These are phyloP conservation scores for Stropharia rugosoannulata DNA, from an alignment of 768 basidiomycete genomes.

Conservation along the genomic window DNA sequence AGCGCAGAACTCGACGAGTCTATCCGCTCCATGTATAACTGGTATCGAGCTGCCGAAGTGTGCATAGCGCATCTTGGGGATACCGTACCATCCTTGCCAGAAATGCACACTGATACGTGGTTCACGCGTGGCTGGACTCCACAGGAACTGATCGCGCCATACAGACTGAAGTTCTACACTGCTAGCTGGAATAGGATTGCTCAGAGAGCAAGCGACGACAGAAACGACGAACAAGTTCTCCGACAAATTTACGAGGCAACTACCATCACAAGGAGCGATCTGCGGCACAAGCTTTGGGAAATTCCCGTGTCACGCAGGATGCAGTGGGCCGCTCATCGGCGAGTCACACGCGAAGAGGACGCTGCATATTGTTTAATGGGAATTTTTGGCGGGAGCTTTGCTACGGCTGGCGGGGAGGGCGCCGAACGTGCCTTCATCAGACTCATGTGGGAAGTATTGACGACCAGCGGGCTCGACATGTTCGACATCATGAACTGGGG, in stretches of 20 bases:
- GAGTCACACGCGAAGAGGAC: not conserved
- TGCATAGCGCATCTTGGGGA: not conserved
- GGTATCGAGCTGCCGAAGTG: not conserved
- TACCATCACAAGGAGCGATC: not conserved
- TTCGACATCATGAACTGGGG: too few species aligned
- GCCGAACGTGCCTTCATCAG: not conserved
- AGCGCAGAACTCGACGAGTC: constrained; percentile 1
- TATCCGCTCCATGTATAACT: not conserved
- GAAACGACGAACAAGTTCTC: not conserved
- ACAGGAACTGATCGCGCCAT: not conserved
- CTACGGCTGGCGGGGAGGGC: not conserved
- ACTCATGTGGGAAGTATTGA: not conserved
- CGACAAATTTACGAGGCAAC: not conserved
- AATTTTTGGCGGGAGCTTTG: not conserved
- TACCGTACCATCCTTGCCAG: not conserved
- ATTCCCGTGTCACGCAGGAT: not conserved
- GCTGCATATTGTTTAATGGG: not conserved
- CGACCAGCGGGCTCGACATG: too few species aligned
- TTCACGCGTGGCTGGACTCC: not conserved
- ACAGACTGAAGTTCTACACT: not conserved
- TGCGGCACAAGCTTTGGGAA: not conserved
- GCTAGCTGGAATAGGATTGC: not conserved
- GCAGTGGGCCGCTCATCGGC: not conserved
- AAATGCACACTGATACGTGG: not conserved
- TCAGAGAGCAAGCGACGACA: not conserved